phyloP scores from a whole-genome alignment of 2,329 filamentous ascomycete species.

The Coniosporium tulheliwenetii region DNA sequence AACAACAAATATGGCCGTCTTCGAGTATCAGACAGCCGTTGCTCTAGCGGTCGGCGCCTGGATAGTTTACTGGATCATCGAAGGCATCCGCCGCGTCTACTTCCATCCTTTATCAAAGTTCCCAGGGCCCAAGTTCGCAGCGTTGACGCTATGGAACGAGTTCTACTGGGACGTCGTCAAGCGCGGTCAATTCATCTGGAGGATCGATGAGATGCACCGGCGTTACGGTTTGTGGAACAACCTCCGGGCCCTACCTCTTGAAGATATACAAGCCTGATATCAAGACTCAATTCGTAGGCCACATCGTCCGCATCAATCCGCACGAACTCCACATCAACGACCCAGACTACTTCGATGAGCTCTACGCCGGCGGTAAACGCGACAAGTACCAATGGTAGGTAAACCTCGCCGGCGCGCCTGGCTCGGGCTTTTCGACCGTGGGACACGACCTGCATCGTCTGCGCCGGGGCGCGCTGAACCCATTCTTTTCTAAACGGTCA shows the following conservation, averaged over 20 bases:
- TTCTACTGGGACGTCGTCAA: conserved; percentile 13
- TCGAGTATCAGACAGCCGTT: no score
- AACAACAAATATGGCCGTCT: no score
- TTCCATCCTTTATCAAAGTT: conserved; percentile 5
- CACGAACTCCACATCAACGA: conserved; percentile 21
- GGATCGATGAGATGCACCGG: no score
- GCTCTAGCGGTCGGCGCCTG: no score
- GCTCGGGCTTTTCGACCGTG: conserved; percentile 16
- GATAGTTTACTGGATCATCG: no score
- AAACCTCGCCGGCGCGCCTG: conserved; percentile 3
- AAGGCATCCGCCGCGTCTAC: no score
- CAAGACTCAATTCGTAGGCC: conserved; percentile 8
- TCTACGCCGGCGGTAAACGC: conserved; percentile 12
- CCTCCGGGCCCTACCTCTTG: no score
- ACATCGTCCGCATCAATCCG: conserved; percentile 20
- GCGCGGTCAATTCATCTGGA: conserved; percentile 4
- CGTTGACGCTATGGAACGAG: conserved; percentile 11
- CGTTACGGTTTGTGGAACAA: no score
- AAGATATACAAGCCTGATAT: no score
- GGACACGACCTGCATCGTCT: conserved; percentile 24
- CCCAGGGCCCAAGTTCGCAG: conserved; percentile 13
- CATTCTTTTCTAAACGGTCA: conserved; percentile 27
- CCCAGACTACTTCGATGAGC: conserved; percentile 16
- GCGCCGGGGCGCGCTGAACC: conserved; percentile 23
- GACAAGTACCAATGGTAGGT: conserved; percentile 11